These are phyloP conservation scores for Arabidopsis thaliana DNA, from an alignment of 345 rosid genomes.

Conservation along the genomic window TAIR10.1 NC_003076.8:3658001-3658500, in stretches of 20 bases:
- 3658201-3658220: conserved; percentile 60
- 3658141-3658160: conserved; percentile 76
- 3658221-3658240: conserved; percentile 83
- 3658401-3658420: background rate
- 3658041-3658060: conserved; percentile 55
- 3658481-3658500: background rate
- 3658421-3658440: conserved; percentile 10
- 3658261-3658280: conserved; percentile 69
- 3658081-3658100: conserved; percentile 42
- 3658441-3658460: conserved; percentile 15
- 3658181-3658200: conserved; percentile 51
- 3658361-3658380: conserved; percentile 55
- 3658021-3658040: conserved; percentile 66
- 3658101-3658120: conserved; percentile 68
- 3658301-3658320: conserved; percentile 45
- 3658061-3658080: conserved; percentile 30
- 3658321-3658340: conserved; percentile 37
- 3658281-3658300: conserved; percentile 60
- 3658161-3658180: conserved; percentile 27
- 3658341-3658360: conserved; percentile 42
- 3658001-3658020: conserved; percentile 41
- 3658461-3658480: background rate
- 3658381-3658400: conserved; percentile 57
- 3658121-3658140: conserved; percentile 80
- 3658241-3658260: conserved; percentile 85